Evolutionary conservation across 108 stramenopile genomes (phyloP), one percentile per base, ranked within the genome.

Genomic region (Skeletonema costatum): DNA sequence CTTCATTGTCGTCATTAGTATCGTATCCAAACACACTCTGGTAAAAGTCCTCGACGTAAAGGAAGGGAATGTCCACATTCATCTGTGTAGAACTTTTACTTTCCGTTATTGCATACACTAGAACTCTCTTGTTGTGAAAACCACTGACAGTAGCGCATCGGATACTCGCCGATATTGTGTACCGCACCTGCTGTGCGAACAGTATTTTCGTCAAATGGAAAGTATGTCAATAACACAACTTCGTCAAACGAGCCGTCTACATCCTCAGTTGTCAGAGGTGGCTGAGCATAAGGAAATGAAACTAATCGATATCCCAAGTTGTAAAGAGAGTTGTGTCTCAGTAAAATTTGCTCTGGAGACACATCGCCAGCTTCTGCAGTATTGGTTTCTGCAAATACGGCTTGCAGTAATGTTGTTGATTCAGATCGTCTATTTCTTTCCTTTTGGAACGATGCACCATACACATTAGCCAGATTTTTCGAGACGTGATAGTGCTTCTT

Each of bases 301-400:
- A 87, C 41, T 13, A 80, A 66, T 21, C 87, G 77, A 76, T 87
- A 87, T 32, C 87, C 87, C 71, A 87, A 68, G 44, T 71, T 69
- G 71, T 75, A 76, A 1, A 87, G 68, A 14, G 78, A 48, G 11
- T 79, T 66, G 63, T 87, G 87, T 29, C 87, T 76, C n/a, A 80
- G 48, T 17, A 71, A 62, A 67, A 71, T 70, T 51, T 85, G 60
- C 31, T 67, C 82, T 8, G 82, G 82, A 5, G 87, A 39, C n/a
- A 78, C 85, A 69, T 87, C 87, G 19, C 87, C 87, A 0, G 87
- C 84, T 4, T 77, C 68, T 7, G 75, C 65, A 17, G 87, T 85
- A 53, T 87, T 87, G 0, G 82, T 85, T 71, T 87, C 87, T 21
- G 87, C 87, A 51, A 87, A 83, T 51, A 87, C 77, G 14, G 82